Conservation (phyloP, 306 rosid species). For the Cicer chorassanicum region DNA sequence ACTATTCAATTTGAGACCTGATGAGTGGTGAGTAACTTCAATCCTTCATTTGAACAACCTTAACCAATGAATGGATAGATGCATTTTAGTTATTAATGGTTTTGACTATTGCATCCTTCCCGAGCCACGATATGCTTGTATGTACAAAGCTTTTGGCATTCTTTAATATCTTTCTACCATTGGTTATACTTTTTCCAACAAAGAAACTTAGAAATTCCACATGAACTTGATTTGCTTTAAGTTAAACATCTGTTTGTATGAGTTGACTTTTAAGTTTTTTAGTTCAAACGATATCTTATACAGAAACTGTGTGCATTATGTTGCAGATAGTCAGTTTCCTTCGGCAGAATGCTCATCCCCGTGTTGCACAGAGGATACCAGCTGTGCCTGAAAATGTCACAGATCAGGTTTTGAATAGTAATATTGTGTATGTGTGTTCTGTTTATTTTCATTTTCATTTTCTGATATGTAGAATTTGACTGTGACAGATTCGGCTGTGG, state of each 20-base stretch:
- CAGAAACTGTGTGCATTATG: constrained; percentile 4
- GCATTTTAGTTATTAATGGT: constrained; percentile 25
- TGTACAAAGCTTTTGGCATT: constrained; percentile 21
- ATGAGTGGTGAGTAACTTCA: constrained; percentile 11
- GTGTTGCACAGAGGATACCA: constrained; percentile 89
- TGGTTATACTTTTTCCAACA: neutral
- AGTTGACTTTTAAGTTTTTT: constrained; percentile 26
- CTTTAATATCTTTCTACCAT: constrained; percentile 12
- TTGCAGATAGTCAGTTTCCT: constrained; percentile 84
- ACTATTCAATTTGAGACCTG: constrained; percentile 27
- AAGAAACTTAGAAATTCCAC: constrained; percentile 7
- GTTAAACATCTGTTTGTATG: constrained; percentile 21
- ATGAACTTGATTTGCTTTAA: neutral
- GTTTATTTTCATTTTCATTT: constrained; percentile 29
- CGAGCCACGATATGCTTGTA: constrained; percentile 8
- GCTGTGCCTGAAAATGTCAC: constrained; percentile 94
- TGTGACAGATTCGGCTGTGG: constrained; percentile 86
- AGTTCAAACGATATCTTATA: constrained; percentile 22
- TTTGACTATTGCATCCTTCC: neutral
- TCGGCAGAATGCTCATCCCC: constrained; percentile 94
- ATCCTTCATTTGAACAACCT: constrained; percentile 19
- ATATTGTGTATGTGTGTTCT: neutral
- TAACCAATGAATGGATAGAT: neutral
- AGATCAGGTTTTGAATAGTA: constrained; percentile 69
- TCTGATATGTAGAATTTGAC: constrained; percentile 43